Evolutionary conservation across 805 yeast species (phyloP).

Genomic region (Candida schatavii): DNA sequence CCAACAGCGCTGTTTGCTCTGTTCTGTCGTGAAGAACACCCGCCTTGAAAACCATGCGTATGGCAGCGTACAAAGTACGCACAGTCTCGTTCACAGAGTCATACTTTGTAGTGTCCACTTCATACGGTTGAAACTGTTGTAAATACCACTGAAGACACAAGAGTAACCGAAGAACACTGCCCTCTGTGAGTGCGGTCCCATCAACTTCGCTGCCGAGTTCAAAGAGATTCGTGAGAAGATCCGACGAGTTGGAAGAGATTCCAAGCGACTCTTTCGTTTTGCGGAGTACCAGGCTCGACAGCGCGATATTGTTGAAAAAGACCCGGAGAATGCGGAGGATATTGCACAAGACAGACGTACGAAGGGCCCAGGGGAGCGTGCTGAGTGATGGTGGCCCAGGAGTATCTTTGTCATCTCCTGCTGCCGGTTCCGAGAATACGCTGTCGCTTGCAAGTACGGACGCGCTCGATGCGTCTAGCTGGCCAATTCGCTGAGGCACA

Average conservation of each 20-base stretch:
- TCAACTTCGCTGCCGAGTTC: not conserved
- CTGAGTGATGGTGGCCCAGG: not conserved
- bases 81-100: constrained; percentile 24
- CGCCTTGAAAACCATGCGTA: constrained; percentile 19
- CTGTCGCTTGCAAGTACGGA: not conserved
- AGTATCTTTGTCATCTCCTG: not conserved
- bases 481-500: not conserved
- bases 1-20: not conserved
- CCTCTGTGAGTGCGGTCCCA: not conserved
- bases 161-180: constrained; percentile 15
- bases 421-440: not conserved
- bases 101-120: not conserved
- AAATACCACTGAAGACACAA: constrained; percentile 16
- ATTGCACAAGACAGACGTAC: constrained; percentile 21
- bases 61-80: constrained; percentile 22
- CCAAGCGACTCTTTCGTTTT: constrained; percentile 5
- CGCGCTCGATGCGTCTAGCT: not conserved
- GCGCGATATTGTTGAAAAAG: constrained; percentile 19
- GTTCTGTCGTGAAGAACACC: not conserved
- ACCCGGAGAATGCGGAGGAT: constrained; percentile 20
- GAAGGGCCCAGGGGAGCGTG: constrained; percentile 14
- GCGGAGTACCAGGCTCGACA: constrained; percentile 4
- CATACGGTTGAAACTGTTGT: constrained; percentile 10
- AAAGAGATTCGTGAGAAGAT: not conserved
- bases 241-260: constrained; percentile 2